phyloP scores from a whole-genome alignment of 139 green algal genomes.

The Chlamydomonas sp. region DNA sequence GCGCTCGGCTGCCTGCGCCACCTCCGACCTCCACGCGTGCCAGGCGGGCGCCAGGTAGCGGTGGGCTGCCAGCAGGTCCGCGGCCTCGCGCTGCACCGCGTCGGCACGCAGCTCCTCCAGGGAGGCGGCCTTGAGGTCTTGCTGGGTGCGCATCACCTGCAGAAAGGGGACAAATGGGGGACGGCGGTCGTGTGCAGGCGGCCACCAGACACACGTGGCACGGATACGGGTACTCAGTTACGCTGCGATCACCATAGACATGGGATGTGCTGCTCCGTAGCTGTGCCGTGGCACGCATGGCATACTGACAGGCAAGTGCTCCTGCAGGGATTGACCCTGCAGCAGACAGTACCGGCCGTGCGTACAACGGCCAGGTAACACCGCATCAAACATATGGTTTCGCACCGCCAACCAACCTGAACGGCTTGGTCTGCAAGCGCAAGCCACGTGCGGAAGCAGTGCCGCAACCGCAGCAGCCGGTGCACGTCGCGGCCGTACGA shows the following conservation, averaged over 20 bases:
- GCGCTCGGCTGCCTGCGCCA: not conserved
- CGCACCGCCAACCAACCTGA: not conserved
- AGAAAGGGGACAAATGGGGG: not conserved
- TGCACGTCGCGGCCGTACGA: not conserved
- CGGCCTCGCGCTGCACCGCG: not conserved
- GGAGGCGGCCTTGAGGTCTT: not conserved
- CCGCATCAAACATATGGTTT: no score
- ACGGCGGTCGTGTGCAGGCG: not conserved
- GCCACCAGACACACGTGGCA: no score
- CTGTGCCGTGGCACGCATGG: no score
- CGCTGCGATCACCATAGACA: no score
- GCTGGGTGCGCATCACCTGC: slow-evolving; percentile 7
- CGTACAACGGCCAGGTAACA: no score
- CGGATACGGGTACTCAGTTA: no score
- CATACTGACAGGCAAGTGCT: no score
- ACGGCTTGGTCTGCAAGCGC: not conserved
- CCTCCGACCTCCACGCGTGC: slow-evolving; percentile 23
- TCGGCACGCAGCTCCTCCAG: slow-evolving; percentile 5
- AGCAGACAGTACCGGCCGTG: no score
- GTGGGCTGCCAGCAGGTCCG: slow-evolving; percentile 11
- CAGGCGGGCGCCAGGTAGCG: slow-evolving; percentile 29
- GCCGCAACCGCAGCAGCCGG: slow-evolving; percentile 15
- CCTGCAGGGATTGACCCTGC: not conserved
- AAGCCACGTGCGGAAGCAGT: slow-evolving; percentile 27
- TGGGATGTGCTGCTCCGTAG: no score